Evolutionary conservation across 2,329 filamentous ascomycete genomes (phyloP).

Genomic region (Cytospora leucostoma): DNA sequence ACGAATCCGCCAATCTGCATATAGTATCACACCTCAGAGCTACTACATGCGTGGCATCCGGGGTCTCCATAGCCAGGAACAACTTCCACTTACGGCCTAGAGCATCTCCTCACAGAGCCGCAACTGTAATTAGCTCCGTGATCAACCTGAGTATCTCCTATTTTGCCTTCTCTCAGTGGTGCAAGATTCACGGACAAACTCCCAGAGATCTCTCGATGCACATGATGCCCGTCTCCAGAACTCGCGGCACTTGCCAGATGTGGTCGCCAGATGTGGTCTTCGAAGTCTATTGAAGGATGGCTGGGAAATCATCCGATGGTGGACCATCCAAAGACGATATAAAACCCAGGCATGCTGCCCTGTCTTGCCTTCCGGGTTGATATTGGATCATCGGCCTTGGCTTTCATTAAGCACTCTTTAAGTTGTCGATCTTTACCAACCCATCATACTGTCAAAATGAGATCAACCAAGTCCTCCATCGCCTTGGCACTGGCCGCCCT

Average conservation of each 20-base stretch:
- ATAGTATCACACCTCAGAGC: background rate
- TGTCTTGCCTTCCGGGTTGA: background rate
- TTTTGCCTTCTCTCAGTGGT: background rate
- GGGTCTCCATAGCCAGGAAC: background rate
- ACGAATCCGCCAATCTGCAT: slow-evolving; percentile 1
- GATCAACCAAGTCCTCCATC: background rate
- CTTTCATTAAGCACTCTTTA: background rate
- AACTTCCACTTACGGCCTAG: background rate
- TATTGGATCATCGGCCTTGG: background rate
- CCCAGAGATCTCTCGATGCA: background rate
- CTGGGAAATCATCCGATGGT: background rate
- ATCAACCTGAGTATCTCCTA: background rate
- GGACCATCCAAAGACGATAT: background rate
- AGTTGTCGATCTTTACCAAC: background rate
- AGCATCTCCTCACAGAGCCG: background rate
- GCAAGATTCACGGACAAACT: background rate
- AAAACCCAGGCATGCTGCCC: background rate
- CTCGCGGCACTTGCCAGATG: background rate
- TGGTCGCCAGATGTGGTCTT: background rate
- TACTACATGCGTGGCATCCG: background rate
- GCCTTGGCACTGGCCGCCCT: slow-evolving; percentile 10
- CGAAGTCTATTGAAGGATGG: background rate
- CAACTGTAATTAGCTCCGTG: background rate
- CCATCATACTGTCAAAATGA: background rate
- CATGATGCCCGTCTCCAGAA: background rate